These are phyloP conservation scores for Penicillium capsulatum DNA, from an alignment of 2,329 filamentous ascomycete species.

Conservation along the genomic window DNA sequence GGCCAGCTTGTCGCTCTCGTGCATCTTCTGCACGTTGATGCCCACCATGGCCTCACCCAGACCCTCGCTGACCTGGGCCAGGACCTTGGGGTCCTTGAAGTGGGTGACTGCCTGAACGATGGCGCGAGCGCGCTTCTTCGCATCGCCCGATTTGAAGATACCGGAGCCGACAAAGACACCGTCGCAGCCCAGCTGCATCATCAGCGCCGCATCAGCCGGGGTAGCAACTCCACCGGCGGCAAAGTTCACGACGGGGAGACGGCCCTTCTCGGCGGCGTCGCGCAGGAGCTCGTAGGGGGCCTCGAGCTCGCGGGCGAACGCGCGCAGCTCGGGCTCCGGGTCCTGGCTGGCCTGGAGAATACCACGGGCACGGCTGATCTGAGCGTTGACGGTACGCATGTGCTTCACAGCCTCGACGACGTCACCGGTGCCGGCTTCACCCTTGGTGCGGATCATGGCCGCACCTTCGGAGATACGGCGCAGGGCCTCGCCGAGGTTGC, in stretches of 20 bases:
- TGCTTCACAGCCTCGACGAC: conserved; percentile 95
- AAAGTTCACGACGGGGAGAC: conserved; percentile 95
- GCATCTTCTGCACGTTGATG: conserved; percentile 78
- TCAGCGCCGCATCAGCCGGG: conserved; percentile 89
- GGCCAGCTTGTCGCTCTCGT: conserved; percentile 74
- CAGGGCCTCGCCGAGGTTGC: conserved; percentile 89
- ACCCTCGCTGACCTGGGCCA: conserved; percentile 82
- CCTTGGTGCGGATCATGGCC: conserved; percentile 98
- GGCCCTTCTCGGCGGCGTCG: conserved; percentile 79
- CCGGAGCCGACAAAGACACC: conserved; percentile 95
- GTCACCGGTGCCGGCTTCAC: conserved; percentile 94
- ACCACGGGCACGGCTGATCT: conserved; percentile 68
- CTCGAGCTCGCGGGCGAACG: conserved; percentile 75
- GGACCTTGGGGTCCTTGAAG: conserved; percentile 75
- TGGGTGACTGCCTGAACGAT: conserved; percentile 94
- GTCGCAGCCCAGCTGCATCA: conserved; percentile 99
- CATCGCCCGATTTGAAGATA: conserved; percentile 95
- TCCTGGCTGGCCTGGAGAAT: conserved; percentile 45
- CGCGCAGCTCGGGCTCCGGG: conserved; percentile 67
- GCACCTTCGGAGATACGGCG: conserved; percentile 88
- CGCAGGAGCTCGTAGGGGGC: conserved; percentile 73
- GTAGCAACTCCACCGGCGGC: conserved; percentile 99
- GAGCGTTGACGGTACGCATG: conserved; percentile 81
- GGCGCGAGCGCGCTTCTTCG: conserved; percentile 82
- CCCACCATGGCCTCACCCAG: conserved; percentile 98